These are phyloP conservation scores for Flueggea neowawraea DNA, from an alignment of 441 rosid species.

Conservation along the genomic window DNA sequence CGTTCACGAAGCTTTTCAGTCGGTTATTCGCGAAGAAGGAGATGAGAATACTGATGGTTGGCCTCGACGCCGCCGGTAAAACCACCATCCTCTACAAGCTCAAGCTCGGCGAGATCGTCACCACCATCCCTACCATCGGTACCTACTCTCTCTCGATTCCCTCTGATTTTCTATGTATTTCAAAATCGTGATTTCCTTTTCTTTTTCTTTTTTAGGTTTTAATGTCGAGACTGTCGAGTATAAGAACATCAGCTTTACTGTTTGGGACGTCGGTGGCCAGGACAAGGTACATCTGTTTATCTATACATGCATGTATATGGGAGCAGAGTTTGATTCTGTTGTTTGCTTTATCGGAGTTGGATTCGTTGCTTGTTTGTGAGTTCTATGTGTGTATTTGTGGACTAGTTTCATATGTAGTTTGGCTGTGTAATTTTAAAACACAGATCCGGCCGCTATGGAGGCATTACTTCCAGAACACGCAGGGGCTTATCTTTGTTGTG, in stretches of 20 bases:
- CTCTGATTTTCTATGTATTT: no score
- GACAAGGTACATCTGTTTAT: conserved; percentile 32
- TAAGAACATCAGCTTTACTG: conserved; percentile 60
- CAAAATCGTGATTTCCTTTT: no score
- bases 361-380: not conserved
- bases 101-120: conserved; percentile 54
- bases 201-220: conserved; percentile 19
- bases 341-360: no score
- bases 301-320: not conserved
- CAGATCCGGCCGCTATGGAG: conserved; percentile 68
- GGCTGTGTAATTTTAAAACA: no score
- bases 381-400: no score
- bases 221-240: conserved; percentile 61
- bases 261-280: conserved; percentile 62
- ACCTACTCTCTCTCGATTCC: no score
- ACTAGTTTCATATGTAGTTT: not conserved
- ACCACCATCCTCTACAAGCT: conserved; percentile 58
- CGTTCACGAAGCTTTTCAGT: conserved; percentile 46
- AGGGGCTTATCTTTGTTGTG: conserved; percentile 59
- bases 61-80: conserved; percentile 54
- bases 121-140: conserved; percentile 62
- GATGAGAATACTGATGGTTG: conserved; percentile 62
- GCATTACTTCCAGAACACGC: conserved; percentile 62
- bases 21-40: conserved; percentile 50
- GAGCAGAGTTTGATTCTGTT: not conserved